A percentile compares a stretch with the other conserved stretches of the same genome.
Conservation (phyloP, 1,139 yeast genomes). For the Blastobotrys persicus region DNA sequence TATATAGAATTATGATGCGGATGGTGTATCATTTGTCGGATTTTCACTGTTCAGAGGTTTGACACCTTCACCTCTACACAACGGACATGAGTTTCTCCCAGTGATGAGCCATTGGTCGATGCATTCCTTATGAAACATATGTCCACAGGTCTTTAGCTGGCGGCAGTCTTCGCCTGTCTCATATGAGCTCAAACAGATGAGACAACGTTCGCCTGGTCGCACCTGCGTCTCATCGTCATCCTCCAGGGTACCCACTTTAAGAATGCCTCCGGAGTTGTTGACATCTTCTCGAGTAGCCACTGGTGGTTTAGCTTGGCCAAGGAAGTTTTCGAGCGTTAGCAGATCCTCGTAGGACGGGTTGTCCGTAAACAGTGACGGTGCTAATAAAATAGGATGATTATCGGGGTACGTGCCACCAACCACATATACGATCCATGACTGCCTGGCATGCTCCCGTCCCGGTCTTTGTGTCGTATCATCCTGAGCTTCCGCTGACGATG, state of each 20-base stretch:
- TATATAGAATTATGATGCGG: neutral
- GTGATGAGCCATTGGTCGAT: conserved; percentile 56
- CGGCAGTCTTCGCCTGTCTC: conserved; percentile 47
- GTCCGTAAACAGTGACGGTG: conserved; percentile 48
- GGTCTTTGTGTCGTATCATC: no score
- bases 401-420: conserved; percentile 49
- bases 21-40: neutral
- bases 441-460: conserved; percentile 23
- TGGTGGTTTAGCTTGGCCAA: conserved; percentile 48
- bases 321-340: conserved; percentile 43
- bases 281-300: conserved; percentile 45
- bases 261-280: conserved; percentile 41
- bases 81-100: conserved; percentile 57
- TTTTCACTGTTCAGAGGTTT: conserved; percentile 9
- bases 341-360: conserved; percentile 51
- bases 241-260: conserved; percentile 23
- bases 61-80: conserved; percentile 51
- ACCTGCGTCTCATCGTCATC: conserved; percentile 13
- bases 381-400: conserved; percentile 48
- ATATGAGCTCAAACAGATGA: conserved; percentile 51
- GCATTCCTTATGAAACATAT: conserved; percentile 51
- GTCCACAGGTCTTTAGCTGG: conserved; percentile 44
- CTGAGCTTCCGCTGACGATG: no score
- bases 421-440: conserved; percentile 52
- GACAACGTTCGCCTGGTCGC: conserved; percentile 39